These are phyloP conservation scores for Meira miltonrushii DNA, from an alignment of 1,284 basidiomycete genomes.

Conservation along the genomic window DNA sequence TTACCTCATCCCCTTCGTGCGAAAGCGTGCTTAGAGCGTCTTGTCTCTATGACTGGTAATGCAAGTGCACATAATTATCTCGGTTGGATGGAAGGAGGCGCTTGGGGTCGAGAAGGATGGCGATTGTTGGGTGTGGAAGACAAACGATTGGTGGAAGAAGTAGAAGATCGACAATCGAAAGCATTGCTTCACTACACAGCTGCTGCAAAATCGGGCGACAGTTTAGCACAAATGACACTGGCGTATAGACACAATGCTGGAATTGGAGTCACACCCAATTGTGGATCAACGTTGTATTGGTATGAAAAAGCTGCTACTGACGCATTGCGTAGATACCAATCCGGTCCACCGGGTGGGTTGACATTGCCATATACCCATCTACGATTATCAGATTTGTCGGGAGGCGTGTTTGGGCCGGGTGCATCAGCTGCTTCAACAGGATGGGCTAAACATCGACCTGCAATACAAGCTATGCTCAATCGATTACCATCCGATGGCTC, in stretches of 20 bases:
- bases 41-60: conserved; percentile 36
- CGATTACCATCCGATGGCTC: conserved; percentile 24
- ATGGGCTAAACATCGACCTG: conserved; percentile 62
- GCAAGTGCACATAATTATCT: conserved; percentile 46
- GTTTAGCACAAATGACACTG: conserved; percentile 82
- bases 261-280: conserved; percentile 68
- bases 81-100: conserved; percentile 39
- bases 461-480: conserved; percentile 66
- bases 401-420: conserved; percentile 87
- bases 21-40: conserved; percentile 30
- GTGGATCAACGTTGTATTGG: conserved; percentile 53
- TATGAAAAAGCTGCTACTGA: conserved; percentile 35
- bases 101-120: conserved; percentile 12
- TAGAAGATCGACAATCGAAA: conserved; percentile 41
- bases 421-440: conserved; percentile 75
- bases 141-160: not conserved
- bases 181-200: conserved; percentile 90
- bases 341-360: conserved; percentile 84
- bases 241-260: conserved; percentile 94
- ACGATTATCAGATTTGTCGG: conserved; percentile 79
- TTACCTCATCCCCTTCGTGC: conserved; percentile 33
- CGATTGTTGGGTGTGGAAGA: not conserved
- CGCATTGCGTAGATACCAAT: conserved; percentile 65
- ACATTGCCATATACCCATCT: conserved; percentile 77
- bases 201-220: conserved; percentile 77